Conservation (phyloP, 139 green algal species). For the Tetraselmis chui region DNA sequence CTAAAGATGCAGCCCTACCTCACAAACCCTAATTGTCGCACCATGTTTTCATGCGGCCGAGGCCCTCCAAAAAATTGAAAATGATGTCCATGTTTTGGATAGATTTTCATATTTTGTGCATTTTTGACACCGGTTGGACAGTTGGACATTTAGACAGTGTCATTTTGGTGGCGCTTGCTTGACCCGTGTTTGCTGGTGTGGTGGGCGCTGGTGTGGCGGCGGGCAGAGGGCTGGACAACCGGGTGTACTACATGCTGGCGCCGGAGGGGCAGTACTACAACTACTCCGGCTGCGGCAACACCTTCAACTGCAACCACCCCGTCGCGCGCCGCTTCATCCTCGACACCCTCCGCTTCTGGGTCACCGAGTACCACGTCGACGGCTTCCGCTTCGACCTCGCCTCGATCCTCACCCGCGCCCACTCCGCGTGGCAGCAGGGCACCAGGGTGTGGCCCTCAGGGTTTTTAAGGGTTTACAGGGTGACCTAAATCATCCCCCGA, state of each 20-base stretch:
- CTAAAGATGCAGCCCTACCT: no score
- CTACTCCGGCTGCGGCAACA: conserved; percentile 97
- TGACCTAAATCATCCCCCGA: no score
- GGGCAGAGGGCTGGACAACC: conserved; percentile 87
- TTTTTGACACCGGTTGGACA: no score
- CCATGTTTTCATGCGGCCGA: no score
- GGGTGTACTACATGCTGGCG: conserved; percentile 96
- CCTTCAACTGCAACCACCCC: conserved; percentile 98
- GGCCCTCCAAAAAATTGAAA: no score
- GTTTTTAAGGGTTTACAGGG: no score
- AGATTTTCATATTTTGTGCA: no score
- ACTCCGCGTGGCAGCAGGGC: conserved; percentile 62
- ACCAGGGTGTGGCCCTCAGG: conserved; percentile 12
- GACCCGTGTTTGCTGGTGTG: background rate
- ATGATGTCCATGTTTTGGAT: no score
- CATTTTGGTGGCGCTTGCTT: no score
- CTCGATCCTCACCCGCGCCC: conserved; percentile 88
- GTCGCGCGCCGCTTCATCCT: conserved; percentile 83
- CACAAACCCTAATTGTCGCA: no score
- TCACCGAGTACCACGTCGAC: conserved; percentile 84
- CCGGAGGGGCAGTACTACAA: conserved; percentile 94
- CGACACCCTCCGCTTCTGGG: conserved; percentile 93
- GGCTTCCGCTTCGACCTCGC: conserved; percentile 94
- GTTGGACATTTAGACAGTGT: no score
- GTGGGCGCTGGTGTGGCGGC: background rate